Evolutionary conservation across 108 stramenopile species (phyloP), one percentile per base, ranked within the genome.

Genomic region (Fragilaria crotonensis): DNA sequence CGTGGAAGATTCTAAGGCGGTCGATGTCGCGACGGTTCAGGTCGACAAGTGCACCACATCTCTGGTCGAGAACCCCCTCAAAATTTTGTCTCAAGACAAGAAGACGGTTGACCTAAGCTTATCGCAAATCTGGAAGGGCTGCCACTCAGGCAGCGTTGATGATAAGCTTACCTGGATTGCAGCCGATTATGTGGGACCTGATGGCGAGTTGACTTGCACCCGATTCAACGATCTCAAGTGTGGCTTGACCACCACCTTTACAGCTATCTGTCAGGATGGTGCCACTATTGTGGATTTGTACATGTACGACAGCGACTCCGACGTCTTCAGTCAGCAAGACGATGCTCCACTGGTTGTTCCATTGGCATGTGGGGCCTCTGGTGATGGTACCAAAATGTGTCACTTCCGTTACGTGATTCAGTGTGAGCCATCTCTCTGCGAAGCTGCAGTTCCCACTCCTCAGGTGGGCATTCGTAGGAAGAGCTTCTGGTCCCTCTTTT

Each of bases 321-420:
- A 14, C 41, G 17, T 44, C 41, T 44, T 44, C 17, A 17, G 41
- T 44, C 41, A 44, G 41, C 14, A 44, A 44, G 41, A 44, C 41
- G 63, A 45, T 55, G 45, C 25, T 22, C 55, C 28, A 25, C 22
- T n/a, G 49, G 25, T 28, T 58, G 48, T 5, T 36, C 41, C 20
- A 52, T 30, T 30, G 66, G 58, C 52, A 64, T 67, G 33, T 59
- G 63, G 1, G 64, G 62, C 22, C 66, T 27, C 30, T 27, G 54
- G 3, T 57, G 41, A 44, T 17, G 41, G 17, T 9, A 9, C 9
- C 9, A 44, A 44, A 17, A 44, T 17, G 41, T 44, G 41, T 17
- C 41, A 44, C 41, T 44, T 44, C 14, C 41, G 41, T 17, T 44
- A 44, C 41, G 41, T 44, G 14, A 17, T 44, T 44, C 14, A 44